These are phyloP conservation scores for Gloeopeniophorella convolvens DNA, from an alignment of 768 basidiomycete genomes.

Conservation along the genomic window DNA sequence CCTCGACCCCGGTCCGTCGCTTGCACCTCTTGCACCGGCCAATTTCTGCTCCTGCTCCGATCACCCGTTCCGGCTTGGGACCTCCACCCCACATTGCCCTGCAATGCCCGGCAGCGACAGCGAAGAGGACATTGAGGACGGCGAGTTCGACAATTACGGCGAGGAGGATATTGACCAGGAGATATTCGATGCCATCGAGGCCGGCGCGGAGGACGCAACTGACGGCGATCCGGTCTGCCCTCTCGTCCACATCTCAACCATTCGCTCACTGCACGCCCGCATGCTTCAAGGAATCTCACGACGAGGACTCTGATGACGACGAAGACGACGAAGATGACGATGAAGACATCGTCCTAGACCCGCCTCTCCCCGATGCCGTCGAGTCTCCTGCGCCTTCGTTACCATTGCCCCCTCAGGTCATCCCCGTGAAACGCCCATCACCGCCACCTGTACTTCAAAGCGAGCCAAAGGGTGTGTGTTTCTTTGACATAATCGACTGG, in stretches of 20 bases:
- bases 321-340: constrained; percentile 37
- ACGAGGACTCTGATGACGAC: constrained; percentile 29
- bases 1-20: neutral
- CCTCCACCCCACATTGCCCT: constrained; percentile 35
- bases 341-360: constrained; percentile 48
- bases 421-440: constrained; percentile 26
- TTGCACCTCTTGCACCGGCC: neutral
- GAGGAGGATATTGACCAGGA: constrained; percentile 26
- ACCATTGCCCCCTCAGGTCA: constrained; percentile 26
- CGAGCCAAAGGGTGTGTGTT: constrained; percentile 6
- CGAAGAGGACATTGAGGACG: constrained; percentile 51
- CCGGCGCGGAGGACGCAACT: constrained; percentile 50
- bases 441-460: constrained; percentile 22
- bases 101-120: constrained; percentile 40
- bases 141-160: constrained; percentile 18
- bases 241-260: neutral
- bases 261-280: neutral
- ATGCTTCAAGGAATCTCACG: constrained; percentile 17
- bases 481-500: neutral
- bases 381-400: constrained; percentile 35
- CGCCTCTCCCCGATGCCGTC: constrained; percentile 1
- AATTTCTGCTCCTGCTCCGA: neutral
- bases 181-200: constrained; percentile 49
- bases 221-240: constrained; percentile 64
- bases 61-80: neutral